These are phyloP conservation scores for Tilletiopsis washingtonensis DNA, from an alignment of 1,284 basidiomycete genomes.

Conservation along the genomic window DNA sequence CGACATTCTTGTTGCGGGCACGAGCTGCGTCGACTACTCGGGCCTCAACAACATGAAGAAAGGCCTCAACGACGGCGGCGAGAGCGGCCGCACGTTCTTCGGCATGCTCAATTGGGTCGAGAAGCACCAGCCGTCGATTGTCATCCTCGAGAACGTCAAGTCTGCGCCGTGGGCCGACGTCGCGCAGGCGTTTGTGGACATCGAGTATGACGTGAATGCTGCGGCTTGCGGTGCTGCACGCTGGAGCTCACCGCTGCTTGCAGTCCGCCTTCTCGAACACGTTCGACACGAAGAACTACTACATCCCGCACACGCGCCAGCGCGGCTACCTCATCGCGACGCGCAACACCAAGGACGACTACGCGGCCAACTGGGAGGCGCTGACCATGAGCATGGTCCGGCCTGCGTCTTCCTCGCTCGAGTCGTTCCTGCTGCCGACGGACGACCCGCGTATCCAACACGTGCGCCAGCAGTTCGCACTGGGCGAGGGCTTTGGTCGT, in stretches of 20 bases:
- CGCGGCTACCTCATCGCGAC: conserved; percentile 30
- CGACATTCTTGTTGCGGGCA: conserved; percentile 77
- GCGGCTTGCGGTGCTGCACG: no score
- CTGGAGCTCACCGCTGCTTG: no score
- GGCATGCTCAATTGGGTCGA: conserved; percentile 87
- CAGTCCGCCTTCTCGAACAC: conserved; percentile 52
- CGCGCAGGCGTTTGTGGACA: conserved; percentile 64
- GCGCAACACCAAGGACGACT: conserved; percentile 23
- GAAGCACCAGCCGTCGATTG: conserved; percentile 75
- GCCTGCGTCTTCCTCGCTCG: conserved; percentile 78
- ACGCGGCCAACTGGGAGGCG: conserved; percentile 60
- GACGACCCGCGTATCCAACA: conserved; percentile 86
- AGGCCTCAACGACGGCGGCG: conserved; percentile 48
- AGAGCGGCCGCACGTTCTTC: conserved; percentile 41
- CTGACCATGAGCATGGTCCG: conserved; percentile 64
- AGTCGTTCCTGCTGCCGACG: conserved; percentile 79
- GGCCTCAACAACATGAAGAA: conserved; percentile 89
- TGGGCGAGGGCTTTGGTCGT: conserved; percentile 22
- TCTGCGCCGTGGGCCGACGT: conserved; percentile 79
- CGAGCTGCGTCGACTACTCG: conserved; percentile 89
- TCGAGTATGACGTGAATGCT: conserved; percentile 63
- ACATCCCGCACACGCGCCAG: conserved; percentile 74
- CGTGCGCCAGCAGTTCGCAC: conserved; percentile 59
- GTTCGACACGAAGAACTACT: conserved; percentile 86
- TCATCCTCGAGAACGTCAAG: conserved; percentile 90